phyloP scores from a whole-genome alignment of 2,329 filamentous ascomycete species.

The Xylariaceae sp. region DNA sequence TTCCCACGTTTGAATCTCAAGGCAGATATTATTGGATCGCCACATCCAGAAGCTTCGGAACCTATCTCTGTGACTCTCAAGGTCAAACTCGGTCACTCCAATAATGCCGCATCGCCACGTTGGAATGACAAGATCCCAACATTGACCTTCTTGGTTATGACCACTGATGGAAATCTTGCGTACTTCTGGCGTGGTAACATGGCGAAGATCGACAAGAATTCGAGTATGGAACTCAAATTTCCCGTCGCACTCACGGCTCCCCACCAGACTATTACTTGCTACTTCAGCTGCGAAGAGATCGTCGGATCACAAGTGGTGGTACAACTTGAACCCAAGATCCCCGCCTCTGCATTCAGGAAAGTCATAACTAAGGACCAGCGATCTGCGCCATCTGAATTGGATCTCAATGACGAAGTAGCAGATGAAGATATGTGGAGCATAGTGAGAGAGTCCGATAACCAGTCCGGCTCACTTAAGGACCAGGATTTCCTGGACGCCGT shows the following conservation, averaged over 20 bases:
- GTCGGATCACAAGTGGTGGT: slow-evolving; percentile 50
- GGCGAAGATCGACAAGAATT: slow-evolving; percentile 57
- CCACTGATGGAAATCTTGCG: slow-evolving; percentile 61
- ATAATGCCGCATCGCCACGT: slow-evolving; percentile 52
- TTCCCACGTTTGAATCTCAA: slow-evolving; percentile 61
- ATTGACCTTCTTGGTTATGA: slow-evolving; percentile 71
- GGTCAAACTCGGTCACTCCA: slow-evolving; percentile 66
- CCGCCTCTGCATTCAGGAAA: slow-evolving; percentile 29
- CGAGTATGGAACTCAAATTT: slow-evolving; percentile 54
- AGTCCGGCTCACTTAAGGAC: slow-evolving; percentile 8
- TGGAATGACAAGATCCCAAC: slow-evolving; percentile 65
- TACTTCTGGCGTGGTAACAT: slow-evolving; percentile 66
- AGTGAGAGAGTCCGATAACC: slow-evolving; percentile 19
- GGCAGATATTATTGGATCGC: slow-evolving; percentile 32
- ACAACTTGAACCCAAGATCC: slow-evolving; percentile 25
- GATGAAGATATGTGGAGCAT: slow-evolving; percentile 39
- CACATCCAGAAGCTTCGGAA: slow-evolving; percentile 30
- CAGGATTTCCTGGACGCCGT: slow-evolving; percentile 5
- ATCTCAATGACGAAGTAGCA: slow-evolving; percentile 27
- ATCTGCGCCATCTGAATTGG: not conserved
- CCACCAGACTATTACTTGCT: slow-evolving; percentile 59
- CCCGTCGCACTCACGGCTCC: slow-evolving; percentile 49
- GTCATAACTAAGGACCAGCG: slow-evolving; percentile 3
- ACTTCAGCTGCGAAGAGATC: slow-evolving; percentile 81
- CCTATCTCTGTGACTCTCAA: slow-evolving; percentile 58